phyloP scores from a whole-genome alignment of 75 land plant genomes.

The Selaginella moellendorffii region DNA sequence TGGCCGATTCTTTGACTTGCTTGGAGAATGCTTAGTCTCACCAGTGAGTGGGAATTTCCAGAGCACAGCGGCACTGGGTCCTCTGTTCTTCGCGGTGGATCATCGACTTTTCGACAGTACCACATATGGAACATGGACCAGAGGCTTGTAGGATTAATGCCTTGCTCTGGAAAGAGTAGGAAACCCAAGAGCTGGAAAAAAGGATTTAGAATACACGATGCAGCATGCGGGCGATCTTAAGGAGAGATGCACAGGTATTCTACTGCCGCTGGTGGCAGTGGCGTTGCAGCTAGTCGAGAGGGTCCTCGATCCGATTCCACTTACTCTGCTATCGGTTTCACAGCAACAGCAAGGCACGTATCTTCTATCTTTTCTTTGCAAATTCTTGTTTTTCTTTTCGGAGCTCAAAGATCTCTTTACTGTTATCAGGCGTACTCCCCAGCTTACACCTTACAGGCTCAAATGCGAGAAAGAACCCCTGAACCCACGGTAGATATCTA shows the following conservation, averaged over 20 bases:
- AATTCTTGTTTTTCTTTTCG: not conserved
- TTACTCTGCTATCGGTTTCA: slow-evolving; percentile 14
- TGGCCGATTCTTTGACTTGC: too few species aligned
- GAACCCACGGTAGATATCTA: slow-evolving; percentile 15
- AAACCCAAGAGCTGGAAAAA: not conserved
- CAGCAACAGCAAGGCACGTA: slow-evolving; percentile 13
- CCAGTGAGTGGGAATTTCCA: too few species aligned
- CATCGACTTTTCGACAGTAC: too few species aligned
- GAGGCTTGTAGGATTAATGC: not conserved
- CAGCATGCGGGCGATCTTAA: slow-evolving; percentile 17
- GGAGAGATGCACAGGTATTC: slow-evolving; percentile 28
- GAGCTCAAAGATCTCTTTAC: not conserved
- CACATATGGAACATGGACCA: not conserved
- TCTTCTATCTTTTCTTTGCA: not conserved
- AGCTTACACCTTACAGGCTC: slow-evolving; percentile 18
- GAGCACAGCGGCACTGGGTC: too few species aligned
- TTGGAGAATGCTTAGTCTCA: too few species aligned
- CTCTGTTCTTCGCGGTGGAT: too few species aligned
- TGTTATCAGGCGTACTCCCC: slow-evolving; percentile 16
- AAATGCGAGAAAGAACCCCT: slow-evolving; percentile 22
- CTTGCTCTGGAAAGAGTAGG: not conserved
- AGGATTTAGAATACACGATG: not conserved
- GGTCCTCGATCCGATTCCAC: slow-evolving; percentile 18
- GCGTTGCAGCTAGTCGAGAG: slow-evolving; percentile 15
- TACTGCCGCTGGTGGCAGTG: slow-evolving; percentile 25